These are phyloP conservation scores for Claviceps citrina DNA, from an alignment of 2,329 filamentous ascomycete genomes.

Conservation along the genomic window DNA sequence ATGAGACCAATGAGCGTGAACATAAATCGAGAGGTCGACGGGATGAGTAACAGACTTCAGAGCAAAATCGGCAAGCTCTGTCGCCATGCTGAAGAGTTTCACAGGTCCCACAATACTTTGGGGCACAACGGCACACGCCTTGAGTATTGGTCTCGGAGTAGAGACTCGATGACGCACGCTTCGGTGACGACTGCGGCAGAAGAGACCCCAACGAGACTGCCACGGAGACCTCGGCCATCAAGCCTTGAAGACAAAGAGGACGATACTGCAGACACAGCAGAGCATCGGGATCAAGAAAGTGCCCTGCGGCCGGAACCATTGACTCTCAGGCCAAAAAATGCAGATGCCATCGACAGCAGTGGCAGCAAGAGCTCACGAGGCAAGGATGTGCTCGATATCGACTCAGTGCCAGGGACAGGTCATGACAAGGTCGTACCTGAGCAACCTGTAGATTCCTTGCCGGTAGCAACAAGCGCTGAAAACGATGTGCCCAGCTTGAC, in stretches of 20 bases:
- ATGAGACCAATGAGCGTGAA: neutral
- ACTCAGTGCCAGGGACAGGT: neutral
- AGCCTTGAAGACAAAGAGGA: neutral
- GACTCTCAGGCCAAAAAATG: neutral
- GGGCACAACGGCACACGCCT: constrained; percentile 17
- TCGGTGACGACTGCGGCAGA: neutral
- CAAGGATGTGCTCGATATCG: neutral
- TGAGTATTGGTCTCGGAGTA: neutral
- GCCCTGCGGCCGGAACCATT: constrained; percentile 1
- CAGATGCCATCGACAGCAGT: neutral
- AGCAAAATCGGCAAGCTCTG: constrained; percentile 16
- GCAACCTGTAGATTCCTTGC: neutral
- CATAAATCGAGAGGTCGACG: constrained; percentile 2
- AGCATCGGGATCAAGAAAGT: neutral
- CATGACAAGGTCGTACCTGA: neutral
- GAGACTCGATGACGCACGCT: constrained; percentile 5
- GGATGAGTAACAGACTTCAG: constrained; percentile 9
- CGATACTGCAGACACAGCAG: neutral
- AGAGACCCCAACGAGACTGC: constrained; percentile 1
- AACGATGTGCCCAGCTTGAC: constrained; percentile 7
- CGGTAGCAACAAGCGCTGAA: neutral
- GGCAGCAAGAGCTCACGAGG: neutral
- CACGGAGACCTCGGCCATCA: neutral
- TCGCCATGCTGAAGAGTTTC: constrained; percentile 20
- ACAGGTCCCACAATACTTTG: constrained; percentile 19